Conservation (phyloP, 2,329 filamentous ascomycete genomes). For the Thermomyces lanuginosus region DNA sequence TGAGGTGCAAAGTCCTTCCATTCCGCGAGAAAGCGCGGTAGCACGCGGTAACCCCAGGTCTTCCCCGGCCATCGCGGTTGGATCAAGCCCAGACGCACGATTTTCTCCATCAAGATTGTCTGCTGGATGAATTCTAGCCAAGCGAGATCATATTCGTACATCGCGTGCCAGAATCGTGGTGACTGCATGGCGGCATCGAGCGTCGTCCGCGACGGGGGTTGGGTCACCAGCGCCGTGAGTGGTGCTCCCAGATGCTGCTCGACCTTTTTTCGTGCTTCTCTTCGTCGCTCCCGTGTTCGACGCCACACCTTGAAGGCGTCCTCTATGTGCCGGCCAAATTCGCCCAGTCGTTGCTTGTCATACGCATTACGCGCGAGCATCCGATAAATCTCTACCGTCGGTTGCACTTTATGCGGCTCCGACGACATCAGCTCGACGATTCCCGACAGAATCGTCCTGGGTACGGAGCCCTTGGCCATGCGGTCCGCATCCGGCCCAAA, state of each 20-base stretch:
- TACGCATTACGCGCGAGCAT: slow-evolving; percentile 17
- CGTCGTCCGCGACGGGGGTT: background rate
- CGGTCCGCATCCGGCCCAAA: slow-evolving; percentile 16
- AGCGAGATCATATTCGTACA: slow-evolving; percentile 18
- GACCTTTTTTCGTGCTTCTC: slow-evolving; percentile 12
- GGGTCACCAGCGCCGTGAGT: slow-evolving; percentile 2
- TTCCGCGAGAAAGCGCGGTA: slow-evolving; percentile 33
- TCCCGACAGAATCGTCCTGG: slow-evolving; percentile 29
- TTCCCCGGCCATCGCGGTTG: slow-evolving; percentile 8
- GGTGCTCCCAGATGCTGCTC: slow-evolving; percentile 11
- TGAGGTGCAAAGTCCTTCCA: slow-evolving; percentile 33
- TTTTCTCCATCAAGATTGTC: slow-evolving; percentile 9
- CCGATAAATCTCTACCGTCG: slow-evolving; percentile 40
- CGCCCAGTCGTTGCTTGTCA: slow-evolving; percentile 7
- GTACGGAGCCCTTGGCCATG: slow-evolving; percentile 19
- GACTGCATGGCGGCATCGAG: slow-evolving; percentile 9
- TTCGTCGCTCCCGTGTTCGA: slow-evolving; percentile 14
- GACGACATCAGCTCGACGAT: slow-evolving; percentile 46
- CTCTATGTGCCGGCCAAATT: slow-evolving; percentile 14
- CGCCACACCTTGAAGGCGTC: slow-evolving; percentile 16
- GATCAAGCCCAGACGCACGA: slow-evolving; percentile 12
- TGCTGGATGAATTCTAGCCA: slow-evolving; percentile 17
- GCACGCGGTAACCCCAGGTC: slow-evolving; percentile 17
- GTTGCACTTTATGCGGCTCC: slow-evolving; percentile 39
- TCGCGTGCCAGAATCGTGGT: slow-evolving; percentile 9